These are phyloP conservation scores for Suillus hirtellus DNA, from an alignment of 768 basidiomycete species.

Conservation along the genomic window DNA sequence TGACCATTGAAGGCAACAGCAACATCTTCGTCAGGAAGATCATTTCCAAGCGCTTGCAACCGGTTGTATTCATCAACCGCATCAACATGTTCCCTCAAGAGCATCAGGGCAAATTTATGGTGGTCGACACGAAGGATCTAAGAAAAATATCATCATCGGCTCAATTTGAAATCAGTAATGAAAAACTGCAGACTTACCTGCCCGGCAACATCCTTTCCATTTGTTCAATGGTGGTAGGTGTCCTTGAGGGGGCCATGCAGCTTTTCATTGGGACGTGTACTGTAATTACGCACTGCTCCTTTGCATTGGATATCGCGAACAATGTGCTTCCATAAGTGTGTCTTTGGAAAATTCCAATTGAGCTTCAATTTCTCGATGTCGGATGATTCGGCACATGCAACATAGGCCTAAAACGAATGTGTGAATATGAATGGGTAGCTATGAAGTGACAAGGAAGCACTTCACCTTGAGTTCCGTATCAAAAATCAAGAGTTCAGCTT, in stretches of 20 bases:
- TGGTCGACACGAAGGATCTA: constrained; percentile 20
- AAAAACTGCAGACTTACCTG: constrained; percentile 26
- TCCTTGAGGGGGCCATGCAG: constrained; percentile 31
- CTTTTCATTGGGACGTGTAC: constrained; percentile 34
- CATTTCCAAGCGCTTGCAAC: constrained; percentile 16
- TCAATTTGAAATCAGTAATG: not conserved
- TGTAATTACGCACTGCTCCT: constrained; percentile 33
- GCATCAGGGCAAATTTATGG: constrained; percentile 10
- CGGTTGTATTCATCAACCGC: constrained; percentile 16
- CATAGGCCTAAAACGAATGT: constrained; percentile 5
- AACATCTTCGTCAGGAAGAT: not conserved
- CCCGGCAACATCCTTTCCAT: constrained; percentile 33
- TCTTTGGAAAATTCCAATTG: constrained; percentile 39
- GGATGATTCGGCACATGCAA: not conserved
- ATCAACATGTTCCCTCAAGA: constrained; percentile 9
- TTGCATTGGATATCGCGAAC: constrained; percentile 34
- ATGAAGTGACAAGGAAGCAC: constrained; percentile 9
- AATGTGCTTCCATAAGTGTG: constrained; percentile 34
- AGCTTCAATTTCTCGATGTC: constrained; percentile 20
- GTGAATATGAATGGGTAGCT: not conserved
- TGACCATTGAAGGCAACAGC: not conserved
- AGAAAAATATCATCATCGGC: not conserved
- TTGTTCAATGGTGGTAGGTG: constrained; percentile 30
- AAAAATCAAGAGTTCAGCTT: constrained; percentile 22
- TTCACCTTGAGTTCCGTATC: constrained; percentile 23